A percentile compares a stretch with the other conserved stretches of the same genome.
Conservation (phyloP, 2,329 filamentous ascomycete genomes). For the Curvularia eragrostidis region DNA sequence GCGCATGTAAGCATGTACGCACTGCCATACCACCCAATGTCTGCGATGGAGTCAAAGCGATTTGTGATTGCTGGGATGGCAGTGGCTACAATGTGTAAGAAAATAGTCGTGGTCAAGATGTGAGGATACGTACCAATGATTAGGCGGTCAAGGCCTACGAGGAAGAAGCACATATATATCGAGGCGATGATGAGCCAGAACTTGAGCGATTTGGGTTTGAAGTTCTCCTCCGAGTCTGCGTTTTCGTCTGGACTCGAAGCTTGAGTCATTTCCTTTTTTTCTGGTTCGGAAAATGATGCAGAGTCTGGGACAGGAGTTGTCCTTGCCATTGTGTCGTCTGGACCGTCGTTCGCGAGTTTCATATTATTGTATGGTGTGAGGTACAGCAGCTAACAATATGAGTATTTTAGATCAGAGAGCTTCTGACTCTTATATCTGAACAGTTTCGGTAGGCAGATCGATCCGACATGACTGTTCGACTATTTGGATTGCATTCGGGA, state of each 20-base stretch:
- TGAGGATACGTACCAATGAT: conserved; percentile 16
- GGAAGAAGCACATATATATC: conserved; percentile 37
- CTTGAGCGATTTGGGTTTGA: conserved; percentile 33
- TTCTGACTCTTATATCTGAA: neutral
- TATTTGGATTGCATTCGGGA: conserved; percentile 3
- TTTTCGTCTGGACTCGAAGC: conserved; percentile 1
- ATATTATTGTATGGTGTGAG: neutral
- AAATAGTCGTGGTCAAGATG: neutral
- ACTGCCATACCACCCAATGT: conserved; percentile 42
- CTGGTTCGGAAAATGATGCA: neutral
- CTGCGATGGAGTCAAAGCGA: conserved; percentile 32
- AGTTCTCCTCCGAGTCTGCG: conserved; percentile 31
- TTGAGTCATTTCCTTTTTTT: neutral
- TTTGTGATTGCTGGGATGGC: conserved; percentile 40
- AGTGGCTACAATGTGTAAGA: conserved; percentile 14
- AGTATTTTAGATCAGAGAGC: neutral
- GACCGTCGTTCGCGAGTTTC: neutral
- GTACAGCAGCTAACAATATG: neutral
- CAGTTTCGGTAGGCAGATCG: neutral
- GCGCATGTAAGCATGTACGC: conserved; percentile 55
- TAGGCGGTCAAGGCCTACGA: conserved; percentile 32
- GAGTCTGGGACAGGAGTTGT: neutral
- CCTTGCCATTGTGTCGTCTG: neutral
- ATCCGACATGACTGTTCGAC: neutral
- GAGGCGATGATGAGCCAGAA: conserved; percentile 33